Percentiles rank a stretch among this genome's conserved stretches.
Conservation (phyloP, 768 basidiomycete genomes). For the Gymnopilus junonius region DNA sequence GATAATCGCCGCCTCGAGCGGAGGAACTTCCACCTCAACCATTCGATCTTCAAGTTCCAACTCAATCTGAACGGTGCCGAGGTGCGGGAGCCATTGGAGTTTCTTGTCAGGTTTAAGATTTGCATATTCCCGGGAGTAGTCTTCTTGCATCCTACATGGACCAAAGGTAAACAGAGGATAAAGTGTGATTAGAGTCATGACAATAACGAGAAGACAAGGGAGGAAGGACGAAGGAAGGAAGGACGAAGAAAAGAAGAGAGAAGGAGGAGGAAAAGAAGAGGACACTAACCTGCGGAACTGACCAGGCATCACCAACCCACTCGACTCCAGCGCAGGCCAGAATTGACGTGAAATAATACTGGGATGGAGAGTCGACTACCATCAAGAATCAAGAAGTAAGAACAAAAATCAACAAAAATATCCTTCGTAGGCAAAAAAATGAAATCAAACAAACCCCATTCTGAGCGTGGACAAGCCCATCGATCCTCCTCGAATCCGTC, state of each 20-base stretch:
- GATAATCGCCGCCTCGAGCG: slow-evolving; percentile 89
- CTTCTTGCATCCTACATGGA: slow-evolving; percentile 62
- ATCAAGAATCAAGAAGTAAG: not conserved
- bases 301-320: slow-evolving; percentile 79
- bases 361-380: slow-evolving; percentile 77
- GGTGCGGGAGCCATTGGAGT: slow-evolving; percentile 86
- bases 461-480: slow-evolving; percentile 85
- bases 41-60: slow-evolving; percentile 83
- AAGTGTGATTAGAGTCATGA: no score
- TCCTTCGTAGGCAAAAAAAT: not conserved
- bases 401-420: not conserved
- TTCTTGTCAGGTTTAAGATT: slow-evolving; percentile 92
- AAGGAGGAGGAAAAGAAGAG: not conserved
- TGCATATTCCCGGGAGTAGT: slow-evolving; percentile 79
- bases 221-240: not conserved
- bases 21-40: slow-evolving; percentile 75
- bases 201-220: no score
- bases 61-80: slow-evolving; percentile 83
- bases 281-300: slow-evolving; percentile 75
- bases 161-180: not conserved
- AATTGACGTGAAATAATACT: slow-evolving; percentile 93
- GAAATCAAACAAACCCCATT: slow-evolving; percentile 49
- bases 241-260: not conserved
- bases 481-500: slow-evolving; percentile 90
- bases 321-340: slow-evolving; percentile 87